These are phyloP conservation scores for Boletus speciosus DNA, from an alignment of 768 basidiomycete genomes.

Conservation along the genomic window DNA sequence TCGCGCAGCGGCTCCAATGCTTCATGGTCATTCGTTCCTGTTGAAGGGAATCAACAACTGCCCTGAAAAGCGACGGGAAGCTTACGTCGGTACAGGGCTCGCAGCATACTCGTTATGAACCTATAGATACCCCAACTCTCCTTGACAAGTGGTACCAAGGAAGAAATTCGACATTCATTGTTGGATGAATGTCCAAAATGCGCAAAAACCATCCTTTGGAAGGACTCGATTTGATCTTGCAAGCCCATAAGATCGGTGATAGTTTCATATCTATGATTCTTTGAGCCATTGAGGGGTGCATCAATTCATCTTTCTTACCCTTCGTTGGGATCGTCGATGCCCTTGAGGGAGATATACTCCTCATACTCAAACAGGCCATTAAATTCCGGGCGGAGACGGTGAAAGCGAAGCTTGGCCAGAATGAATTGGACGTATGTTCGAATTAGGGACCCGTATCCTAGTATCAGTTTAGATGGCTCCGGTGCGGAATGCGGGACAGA, in stretches of 20 bases:
- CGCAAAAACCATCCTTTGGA: slow-evolving; percentile 96
- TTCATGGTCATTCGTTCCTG: slow-evolving; percentile 87
- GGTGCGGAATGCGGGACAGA: not conserved
- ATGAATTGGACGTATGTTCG: slow-evolving; percentile 96
- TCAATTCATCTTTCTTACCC: slow-evolving; percentile 55
- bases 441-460: slow-evolving; percentile 91
- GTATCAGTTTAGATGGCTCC: slow-evolving; percentile 3
- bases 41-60: slow-evolving; percentile 1
- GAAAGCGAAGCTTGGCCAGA: slow-evolving; percentile 92
- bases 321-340: slow-evolving; percentile 98
- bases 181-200: slow-evolving; percentile 89
- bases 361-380: slow-evolving; percentile 99
- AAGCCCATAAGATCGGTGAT: slow-evolving; percentile 96
- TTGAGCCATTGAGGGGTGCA: slow-evolving; percentile 9
- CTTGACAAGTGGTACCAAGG: slow-evolving; percentile 95
- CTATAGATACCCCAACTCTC: slow-evolving; percentile 99
- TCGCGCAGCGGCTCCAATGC: slow-evolving; percentile 85
- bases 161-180: slow-evolving; percentile 96
- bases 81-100: slow-evolving; percentile 91
- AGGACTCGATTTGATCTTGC: slow-evolving; percentile 98
- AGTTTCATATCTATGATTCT: slow-evolving; percentile 78
- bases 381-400: slow-evolving; percentile 93
- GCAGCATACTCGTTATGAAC: slow-evolving; percentile 98
- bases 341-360: slow-evolving; percentile 95
- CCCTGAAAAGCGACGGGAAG: slow-evolving; percentile 21